phyloP scores from a whole-genome alignment of 1,284 basidiomycete genomes.

The Chondrostereum purpureum region DNA sequence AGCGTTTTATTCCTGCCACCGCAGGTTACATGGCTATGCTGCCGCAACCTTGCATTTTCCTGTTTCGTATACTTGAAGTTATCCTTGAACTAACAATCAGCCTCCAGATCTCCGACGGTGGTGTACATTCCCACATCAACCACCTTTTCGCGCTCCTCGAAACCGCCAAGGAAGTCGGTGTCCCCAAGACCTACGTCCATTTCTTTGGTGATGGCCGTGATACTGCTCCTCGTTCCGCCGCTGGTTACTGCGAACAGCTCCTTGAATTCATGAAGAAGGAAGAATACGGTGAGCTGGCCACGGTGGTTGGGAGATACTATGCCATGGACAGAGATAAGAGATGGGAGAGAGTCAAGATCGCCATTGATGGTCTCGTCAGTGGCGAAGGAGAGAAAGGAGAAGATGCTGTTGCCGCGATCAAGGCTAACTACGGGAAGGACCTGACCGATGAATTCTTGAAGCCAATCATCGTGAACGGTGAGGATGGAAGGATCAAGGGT shows the following conservation, averaged over 20 bases:
- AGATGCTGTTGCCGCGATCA: slow-evolving; percentile 46
- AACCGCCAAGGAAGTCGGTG: slow-evolving; percentile 76
- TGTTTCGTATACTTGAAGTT: too few species aligned
- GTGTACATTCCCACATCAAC: slow-evolving; percentile 88
- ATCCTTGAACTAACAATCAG: too few species aligned
- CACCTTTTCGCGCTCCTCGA: slow-evolving; percentile 85
- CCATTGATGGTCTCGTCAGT: slow-evolving; percentile 74
- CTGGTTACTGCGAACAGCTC: slow-evolving; percentile 69
- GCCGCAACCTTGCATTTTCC: too few species aligned
- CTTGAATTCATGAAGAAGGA: slow-evolving; percentile 74
- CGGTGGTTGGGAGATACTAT: slow-evolving; percentile 84
- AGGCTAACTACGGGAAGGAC: slow-evolving; percentile 72
- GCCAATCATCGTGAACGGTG: slow-evolving; percentile 81
- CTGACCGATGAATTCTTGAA: slow-evolving; percentile 92
- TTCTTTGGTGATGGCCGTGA: slow-evolving; percentile 89
- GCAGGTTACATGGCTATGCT: too few species aligned
- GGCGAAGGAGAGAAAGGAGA: slow-evolving; percentile 60
- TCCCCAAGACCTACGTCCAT: slow-evolving; percentile 83
- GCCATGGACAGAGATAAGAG: slow-evolving; percentile 95
- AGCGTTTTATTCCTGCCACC: too few species aligned
- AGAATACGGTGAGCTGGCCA: slow-evolving; percentile 69
- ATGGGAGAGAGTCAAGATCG: slow-evolving; percentile 87
- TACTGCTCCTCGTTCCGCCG: slow-evolving; percentile 77
- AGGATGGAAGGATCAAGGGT: slow-evolving; percentile 78
- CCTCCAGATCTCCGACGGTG: slow-evolving; percentile 79